Conservation (phyloP, 345 rosid species). For the Sisymbrium irio region DNA sequence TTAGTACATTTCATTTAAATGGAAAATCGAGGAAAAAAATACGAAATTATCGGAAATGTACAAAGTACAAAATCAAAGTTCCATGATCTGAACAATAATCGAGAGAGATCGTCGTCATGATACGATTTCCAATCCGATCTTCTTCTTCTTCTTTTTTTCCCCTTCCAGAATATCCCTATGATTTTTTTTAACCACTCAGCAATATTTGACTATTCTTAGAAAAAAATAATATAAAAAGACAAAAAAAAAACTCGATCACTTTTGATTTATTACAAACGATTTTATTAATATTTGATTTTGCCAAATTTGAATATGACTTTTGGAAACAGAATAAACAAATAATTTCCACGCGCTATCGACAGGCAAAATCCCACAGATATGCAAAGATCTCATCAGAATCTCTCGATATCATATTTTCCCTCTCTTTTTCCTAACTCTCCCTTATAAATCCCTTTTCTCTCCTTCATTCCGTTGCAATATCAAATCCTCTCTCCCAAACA, state of each 20-base stretch:
- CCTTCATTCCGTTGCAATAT: not conserved
- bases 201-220: slow-evolving; percentile 18
- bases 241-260: not conserved
- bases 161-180: too few relatives aligned
- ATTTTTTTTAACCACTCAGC: too few relatives aligned
- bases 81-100: slow-evolving; percentile 21
- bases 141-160: slow-evolving; percentile 1
- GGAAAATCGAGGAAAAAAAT: not conserved
- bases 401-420: slow-evolving; percentile 28
- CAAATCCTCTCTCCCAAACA: not conserved
- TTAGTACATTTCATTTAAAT: not conserved
- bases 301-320: slow-evolving; percentile 24
- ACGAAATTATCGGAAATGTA: slow-evolving; percentile 1
- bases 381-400: slow-evolving; percentile 35
- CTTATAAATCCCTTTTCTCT: slow-evolving; percentile 29
- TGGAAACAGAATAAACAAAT: slow-evolving; percentile 27
- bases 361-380: slow-evolving; percentile 36
- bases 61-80: not conserved
- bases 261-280: not conserved
- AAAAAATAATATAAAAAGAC: not conserved
- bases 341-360: slow-evolving; percentile 32
- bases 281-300: not conserved
- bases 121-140: slow-evolving; percentile 23
- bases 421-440: slow-evolving; percentile 11
- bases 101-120: slow-evolving; percentile 29